Conservation (phyloP, 352 stramenopile genomes). For the Globisporangium spinosum region DNA sequence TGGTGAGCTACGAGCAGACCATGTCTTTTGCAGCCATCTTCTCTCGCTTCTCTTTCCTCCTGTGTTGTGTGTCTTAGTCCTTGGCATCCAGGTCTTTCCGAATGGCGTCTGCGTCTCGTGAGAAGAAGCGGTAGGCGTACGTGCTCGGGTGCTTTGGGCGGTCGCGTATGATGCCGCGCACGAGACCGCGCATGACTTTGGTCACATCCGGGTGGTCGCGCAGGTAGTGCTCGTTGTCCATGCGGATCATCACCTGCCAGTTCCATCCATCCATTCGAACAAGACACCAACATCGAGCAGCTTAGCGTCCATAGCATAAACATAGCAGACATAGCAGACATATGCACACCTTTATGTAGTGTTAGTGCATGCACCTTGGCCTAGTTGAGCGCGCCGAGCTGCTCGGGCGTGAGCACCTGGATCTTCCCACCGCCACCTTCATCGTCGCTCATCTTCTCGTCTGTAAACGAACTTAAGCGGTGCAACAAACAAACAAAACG, state of each 20-base stretch:
- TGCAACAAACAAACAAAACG: background rate
- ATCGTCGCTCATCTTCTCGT: conserved; percentile 10
- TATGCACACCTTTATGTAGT: background rate
- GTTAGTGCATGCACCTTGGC: conserved; percentile 37
- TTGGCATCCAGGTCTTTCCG: conserved; percentile 45
- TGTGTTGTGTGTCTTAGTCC: conserved; percentile 11
- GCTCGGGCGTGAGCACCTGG: conserved; percentile 56
- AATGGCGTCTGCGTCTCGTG: conserved; percentile 29
- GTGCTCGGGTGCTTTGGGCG: conserved; percentile 42
- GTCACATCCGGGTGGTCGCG: conserved; percentile 55
- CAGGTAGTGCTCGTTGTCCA: conserved; percentile 78
- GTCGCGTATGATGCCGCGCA: conserved; percentile 55
- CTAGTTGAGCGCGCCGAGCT: conserved; percentile 62
- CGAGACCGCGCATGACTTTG: conserved; percentile 54
- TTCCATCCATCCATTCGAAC: background rate
- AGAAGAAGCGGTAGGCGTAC: conserved; percentile 61
- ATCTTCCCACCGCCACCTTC: conserved; percentile 31
- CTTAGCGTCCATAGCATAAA: background rate
- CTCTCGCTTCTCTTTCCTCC: too few relatives aligned
- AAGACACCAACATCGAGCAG: conserved; percentile 12
- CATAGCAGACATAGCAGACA: background rate
- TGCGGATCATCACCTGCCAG: conserved; percentile 62
- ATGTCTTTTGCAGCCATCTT: too few relatives aligned
- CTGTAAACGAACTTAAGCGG: background rate
- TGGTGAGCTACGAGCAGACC: too few relatives aligned